Evolutionary conservation across 306 rosid species (phyloP), one percentile per base, ranked within the genome.

Genomic region (Lathyrus aphaca): DNA sequence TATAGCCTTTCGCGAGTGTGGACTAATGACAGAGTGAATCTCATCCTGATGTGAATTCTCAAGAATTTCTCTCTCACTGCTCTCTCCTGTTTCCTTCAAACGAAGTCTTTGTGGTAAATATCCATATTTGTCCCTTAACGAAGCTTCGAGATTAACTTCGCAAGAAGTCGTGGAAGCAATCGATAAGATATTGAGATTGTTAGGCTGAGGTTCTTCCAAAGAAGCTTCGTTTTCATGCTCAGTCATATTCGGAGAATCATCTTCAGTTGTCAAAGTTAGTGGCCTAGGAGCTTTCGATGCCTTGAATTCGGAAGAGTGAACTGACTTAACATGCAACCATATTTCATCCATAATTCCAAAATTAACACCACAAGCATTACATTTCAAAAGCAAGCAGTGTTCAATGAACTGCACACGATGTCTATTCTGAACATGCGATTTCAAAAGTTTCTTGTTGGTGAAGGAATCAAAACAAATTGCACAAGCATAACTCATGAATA

Each of bases 401-500:
- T 93, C 91, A 21, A 83, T 83, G 72, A 90, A 90, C 68, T 68
- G 78, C 50, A 84, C 97, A 44, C 51, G 84, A 76, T 93, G 98
- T 68, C 97, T 88, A 78, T 88, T 90, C 68, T 83, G 90, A 55
- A 93, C 90, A 57, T 93, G 97, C 12, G 81, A 76, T 80, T 88
- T 96, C 75, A 93, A 40, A 23, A 88, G 79, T 63, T 90, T 86
- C 79, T 79, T 86, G 64, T 86, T 85, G 10, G 94, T 86, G 69
- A 93, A 90, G 59, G 91, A 83, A 80, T 90, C 94, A 11, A 93
- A 68, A 79, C 97, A 90, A 77, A 90, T 86, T 40, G 93, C 96
- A 82, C 98, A 90, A 21, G 94, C 94, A 78, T 86, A 85, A 17
- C 97, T 88, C 80, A 93, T 80, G 79, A 90, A 93, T 56, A 90